Base-by-base conservation (phyloP, 2,329 filamentous ascomycete genomes). In the Sporothrix pseudoabietina region DNA sequence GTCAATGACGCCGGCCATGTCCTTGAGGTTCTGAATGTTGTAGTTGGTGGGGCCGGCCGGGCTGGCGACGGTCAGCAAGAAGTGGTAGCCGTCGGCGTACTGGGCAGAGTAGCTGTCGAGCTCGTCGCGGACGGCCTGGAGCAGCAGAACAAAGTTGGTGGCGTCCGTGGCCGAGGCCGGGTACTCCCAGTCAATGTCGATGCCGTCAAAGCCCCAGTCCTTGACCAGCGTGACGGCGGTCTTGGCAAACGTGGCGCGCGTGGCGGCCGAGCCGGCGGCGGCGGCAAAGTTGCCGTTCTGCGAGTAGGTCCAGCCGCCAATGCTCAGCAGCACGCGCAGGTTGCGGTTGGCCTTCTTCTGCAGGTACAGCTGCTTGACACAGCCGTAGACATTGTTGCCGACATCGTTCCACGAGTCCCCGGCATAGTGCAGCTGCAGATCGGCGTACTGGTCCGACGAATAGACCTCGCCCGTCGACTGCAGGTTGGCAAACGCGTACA, bases 231-330 rank as follows among this genome's bases (percentile, higher is more conserved):
- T 81, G 0, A 94, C 90, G 1, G 92, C 89, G 3, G 87, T 88
- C 63, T 86, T 82, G 6, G 93, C 94, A 81, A 97, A 97, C 1
- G 77, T 87, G 49, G 84, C 81, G 19, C 93, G 87, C 19, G 88
- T 89, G 2, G 84, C 81, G 0, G 86, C 85, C 0, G 90, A 91
- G 74, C 88, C 89, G 10, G 90, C 89, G 0, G 90, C 90, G 1
- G 84, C 83, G 0, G 92, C 85, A 79, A 97, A 95, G 55, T 73
- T 72, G 47, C 74, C 74, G 80, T 93, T 93, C 77, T 86, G 83
- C 1, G 92, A 94, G 81, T 93, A 96, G 0, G 92, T 94, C 92
- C 92, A 97, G 41, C 94, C 94, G 66, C 94, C 94, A 76, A 97
- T 93, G 66, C 89, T 92, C 4, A 97, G 86, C 30, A 97, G 84